These are phyloP conservation scores for Collybia sp. DNA, from an alignment of 768 basidiomycete species.

Conservation along the genomic window DNA sequence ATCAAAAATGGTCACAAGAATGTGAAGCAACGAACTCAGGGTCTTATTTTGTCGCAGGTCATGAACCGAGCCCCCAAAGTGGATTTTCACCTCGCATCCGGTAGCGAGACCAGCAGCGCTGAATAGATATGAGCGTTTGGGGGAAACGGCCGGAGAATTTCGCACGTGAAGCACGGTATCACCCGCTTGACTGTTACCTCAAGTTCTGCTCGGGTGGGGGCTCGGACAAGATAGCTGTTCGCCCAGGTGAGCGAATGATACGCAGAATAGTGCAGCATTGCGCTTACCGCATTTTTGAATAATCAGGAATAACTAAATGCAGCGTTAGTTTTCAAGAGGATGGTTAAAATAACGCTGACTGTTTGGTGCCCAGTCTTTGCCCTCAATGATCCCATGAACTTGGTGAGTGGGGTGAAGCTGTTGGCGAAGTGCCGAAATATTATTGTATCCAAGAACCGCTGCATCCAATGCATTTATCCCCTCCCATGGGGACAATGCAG, in stretches of 20 bases:
- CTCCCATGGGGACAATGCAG: slow-evolving; percentile 80
- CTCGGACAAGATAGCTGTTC: slow-evolving; percentile 66
- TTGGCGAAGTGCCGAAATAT: slow-evolving; percentile 76
- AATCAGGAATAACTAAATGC: slow-evolving; percentile 73
- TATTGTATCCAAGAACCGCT: slow-evolving; percentile 80
- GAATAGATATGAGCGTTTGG: no score
- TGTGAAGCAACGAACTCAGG: slow-evolving; percentile 35
- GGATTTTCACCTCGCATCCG: slow-evolving; percentile 15
- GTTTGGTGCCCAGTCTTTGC: slow-evolving; percentile 71
- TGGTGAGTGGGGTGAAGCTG: slow-evolving; percentile 75
- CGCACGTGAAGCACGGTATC: slow-evolving; percentile 45
- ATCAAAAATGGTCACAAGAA: not conserved
- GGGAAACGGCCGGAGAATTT: not conserved
- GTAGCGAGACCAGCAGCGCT: slow-evolving; percentile 18
- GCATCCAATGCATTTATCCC: slow-evolving; percentile 83
- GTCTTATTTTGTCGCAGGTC: slow-evolving; percentile 26
- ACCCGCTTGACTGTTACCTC: slow-evolving; percentile 55
- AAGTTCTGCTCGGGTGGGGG: slow-evolving; percentile 60
- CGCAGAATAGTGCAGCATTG: not conserved
- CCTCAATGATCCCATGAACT: slow-evolving; percentile 76
- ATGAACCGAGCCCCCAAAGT: slow-evolving; percentile 5
- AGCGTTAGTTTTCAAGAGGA: not conserved
- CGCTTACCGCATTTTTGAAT: slow-evolving; percentile 64
- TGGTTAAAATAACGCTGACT: slow-evolving; percentile 32
- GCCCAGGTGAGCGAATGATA: not conserved